These are phyloP conservation scores for sweet orange (Citrus sinensis) DNA, from an alignment of 345 rosid species.

Conservation along the genomic window DVS_A1.0 CM039166.1:13433001-13433500, in stretches of 20 bases:
- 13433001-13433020: background rate
- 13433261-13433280: background rate
- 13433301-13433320: background rate
- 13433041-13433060: background rate
- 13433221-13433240: slow-evolving; percentile 1
- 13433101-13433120: background rate
- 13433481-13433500: background rate
- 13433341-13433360: slow-evolving; percentile 65
- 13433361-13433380: slow-evolving; percentile 79
- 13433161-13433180: background rate
- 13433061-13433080: background rate
- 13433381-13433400: slow-evolving; percentile 74
- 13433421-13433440: background rate
- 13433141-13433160: background rate
- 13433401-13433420: too few relatives aligned
- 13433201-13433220: background rate
- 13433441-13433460: background rate
- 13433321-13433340: background rate
- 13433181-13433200: background rate
- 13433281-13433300: background rate
- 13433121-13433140: background rate
- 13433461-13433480: too few relatives aligned
- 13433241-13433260: background rate
- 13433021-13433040: background rate
- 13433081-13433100: background rate